phyloP scores from a whole-genome alignment of 805 yeast genomes.

The Brettanomyces bruxellensis region DNA sequence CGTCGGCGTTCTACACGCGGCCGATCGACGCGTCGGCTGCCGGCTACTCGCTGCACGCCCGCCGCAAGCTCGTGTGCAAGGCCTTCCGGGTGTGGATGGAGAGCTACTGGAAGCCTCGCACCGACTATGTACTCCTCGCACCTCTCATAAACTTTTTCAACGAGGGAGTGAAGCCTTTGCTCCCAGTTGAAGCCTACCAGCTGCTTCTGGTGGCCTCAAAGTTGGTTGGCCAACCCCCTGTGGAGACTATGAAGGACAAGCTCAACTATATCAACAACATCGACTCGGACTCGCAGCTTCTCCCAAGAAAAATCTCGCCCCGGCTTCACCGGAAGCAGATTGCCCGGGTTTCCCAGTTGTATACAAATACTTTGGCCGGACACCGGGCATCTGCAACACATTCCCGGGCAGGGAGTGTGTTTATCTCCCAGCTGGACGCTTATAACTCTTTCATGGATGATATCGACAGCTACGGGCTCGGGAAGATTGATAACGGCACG shows the following conservation, averaged over 20 bases:
- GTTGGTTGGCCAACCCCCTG: conserved; percentile 46
- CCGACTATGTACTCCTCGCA: conserved; percentile 54
- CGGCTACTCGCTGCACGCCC: conserved; percentile 38
- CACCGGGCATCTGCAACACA: neutral
- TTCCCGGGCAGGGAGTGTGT: neutral
- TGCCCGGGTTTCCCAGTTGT: conserved; percentile 17
- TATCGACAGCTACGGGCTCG: conserved; percentile 23
- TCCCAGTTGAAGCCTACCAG: conserved; percentile 59
- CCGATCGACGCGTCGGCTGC: conserved; percentile 8
- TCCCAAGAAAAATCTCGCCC: conserved; percentile 40
- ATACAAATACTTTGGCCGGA: conserved; percentile 10
- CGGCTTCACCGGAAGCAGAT: conserved; percentile 23
- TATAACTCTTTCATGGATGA: conserved; percentile 26
- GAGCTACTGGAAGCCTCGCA: conserved; percentile 70
- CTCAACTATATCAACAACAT: conserved; percentile 26
- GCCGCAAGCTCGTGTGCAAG: conserved; percentile 59
- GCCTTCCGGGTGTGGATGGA: conserved; percentile 81
- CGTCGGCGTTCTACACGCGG: neutral
- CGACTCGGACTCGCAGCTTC: conserved; percentile 36
- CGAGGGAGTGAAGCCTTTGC: conserved; percentile 52
- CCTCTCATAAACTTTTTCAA: conserved; percentile 71
- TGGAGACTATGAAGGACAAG: conserved; percentile 28
- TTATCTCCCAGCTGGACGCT: conserved; percentile 21
- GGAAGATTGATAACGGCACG: conserved; percentile 9
- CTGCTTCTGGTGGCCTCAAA: conserved; percentile 56